Percentiles rank a stretch among this genome's conserved stretches.
These are phyloP conservation scores for Phialophora macrospora DNA, from an alignment of 2,329 filamentous ascomycete genomes.

Conservation along the genomic window DNA sequence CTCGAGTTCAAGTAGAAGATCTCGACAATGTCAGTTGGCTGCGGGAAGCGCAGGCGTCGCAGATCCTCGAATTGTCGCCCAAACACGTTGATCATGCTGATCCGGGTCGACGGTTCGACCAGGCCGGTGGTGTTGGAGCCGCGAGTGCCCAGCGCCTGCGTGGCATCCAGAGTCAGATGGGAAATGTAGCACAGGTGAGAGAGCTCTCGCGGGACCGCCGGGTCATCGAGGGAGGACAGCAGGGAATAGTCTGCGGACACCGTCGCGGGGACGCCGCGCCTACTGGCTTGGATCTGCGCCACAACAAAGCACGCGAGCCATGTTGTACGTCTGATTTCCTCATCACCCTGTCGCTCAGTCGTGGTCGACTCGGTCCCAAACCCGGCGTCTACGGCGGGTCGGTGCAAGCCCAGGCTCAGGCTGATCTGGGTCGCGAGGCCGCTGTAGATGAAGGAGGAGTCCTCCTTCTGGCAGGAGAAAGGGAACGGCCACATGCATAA, in stretches of 20 bases:
- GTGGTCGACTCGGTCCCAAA: slow-evolving; percentile 28
- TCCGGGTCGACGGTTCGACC: slow-evolving; percentile 15
- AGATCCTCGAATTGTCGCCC: slow-evolving; percentile 23
- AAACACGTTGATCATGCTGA: slow-evolving; percentile 30
- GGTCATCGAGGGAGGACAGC: slow-evolving; percentile 14
- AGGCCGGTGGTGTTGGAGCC: slow-evolving; percentile 20
- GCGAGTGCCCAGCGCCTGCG: slow-evolving; percentile 15
- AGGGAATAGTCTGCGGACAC: slow-evolving; percentile 24
- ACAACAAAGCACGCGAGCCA: slow-evolving; percentile 38
- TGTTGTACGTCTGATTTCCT: slow-evolving; percentile 33
- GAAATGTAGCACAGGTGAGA: slow-evolving; percentile 26
- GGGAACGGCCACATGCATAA: slow-evolving; percentile 40
- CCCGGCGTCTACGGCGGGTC: slow-evolving; percentile 35
- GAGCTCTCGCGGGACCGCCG: slow-evolving; percentile 11
- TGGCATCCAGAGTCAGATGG: slow-evolving; percentile 16
- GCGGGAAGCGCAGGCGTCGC: background rate
- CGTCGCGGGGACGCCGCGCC: slow-evolving; percentile 21
- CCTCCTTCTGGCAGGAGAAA: slow-evolving; percentile 32
- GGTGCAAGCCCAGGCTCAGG: slow-evolving; percentile 37
- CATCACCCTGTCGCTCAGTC: slow-evolving; percentile 15
- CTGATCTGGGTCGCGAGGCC: slow-evolving; percentile 35
- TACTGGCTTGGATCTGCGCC: slow-evolving; percentile 26
- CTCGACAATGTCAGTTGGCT: slow-evolving; percentile 24
- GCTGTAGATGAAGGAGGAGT: slow-evolving; percentile 33
- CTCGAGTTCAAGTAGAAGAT: slow-evolving; percentile 26